Evolutionary conservation across 129 eudicot genomes (phyloP).

Genomic region (Arctium lappa): DNA sequence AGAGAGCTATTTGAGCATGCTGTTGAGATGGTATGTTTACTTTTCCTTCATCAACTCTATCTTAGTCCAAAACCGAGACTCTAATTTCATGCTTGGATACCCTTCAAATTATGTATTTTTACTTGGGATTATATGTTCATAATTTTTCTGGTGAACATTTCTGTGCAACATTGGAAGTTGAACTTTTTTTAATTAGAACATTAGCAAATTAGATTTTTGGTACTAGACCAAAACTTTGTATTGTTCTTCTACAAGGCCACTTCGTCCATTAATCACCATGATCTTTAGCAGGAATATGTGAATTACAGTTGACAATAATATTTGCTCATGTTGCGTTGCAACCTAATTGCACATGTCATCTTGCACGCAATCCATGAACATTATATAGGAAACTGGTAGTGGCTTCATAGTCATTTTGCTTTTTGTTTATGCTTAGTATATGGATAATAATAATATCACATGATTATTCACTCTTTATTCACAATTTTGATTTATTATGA

Average conservation of each 20-base stretch:
- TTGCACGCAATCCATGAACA: not conserved
- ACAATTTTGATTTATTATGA: not conserved
- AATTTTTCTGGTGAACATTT: not conserved
- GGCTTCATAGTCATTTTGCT: not conserved
- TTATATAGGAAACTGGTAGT: not conserved
- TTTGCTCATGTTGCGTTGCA: not conserved
- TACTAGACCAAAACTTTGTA: too few species aligned
- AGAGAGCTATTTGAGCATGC: conserved; percentile 91
- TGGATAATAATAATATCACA: not conserved
- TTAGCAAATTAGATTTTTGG: not conserved
- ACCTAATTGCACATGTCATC: not conserved
- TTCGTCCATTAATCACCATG: not conserved
- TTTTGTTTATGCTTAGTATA: not conserved
- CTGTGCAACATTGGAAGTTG: not conserved
- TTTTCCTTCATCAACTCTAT: not conserved
- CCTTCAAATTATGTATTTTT: not conserved
- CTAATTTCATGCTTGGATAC: not conserved
- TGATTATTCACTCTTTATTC: not conserved
- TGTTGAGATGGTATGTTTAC: conserved; percentile 66
- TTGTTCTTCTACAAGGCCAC: not conserved
- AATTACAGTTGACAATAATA: not conserved
- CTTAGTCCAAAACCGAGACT: not conserved
- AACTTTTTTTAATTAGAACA: not conserved
- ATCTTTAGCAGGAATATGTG: not conserved
- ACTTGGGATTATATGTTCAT: not conserved